phyloP scores from a whole-genome alignment of 805 yeast species.

The Brettanomyces bruxellensis region DNA sequence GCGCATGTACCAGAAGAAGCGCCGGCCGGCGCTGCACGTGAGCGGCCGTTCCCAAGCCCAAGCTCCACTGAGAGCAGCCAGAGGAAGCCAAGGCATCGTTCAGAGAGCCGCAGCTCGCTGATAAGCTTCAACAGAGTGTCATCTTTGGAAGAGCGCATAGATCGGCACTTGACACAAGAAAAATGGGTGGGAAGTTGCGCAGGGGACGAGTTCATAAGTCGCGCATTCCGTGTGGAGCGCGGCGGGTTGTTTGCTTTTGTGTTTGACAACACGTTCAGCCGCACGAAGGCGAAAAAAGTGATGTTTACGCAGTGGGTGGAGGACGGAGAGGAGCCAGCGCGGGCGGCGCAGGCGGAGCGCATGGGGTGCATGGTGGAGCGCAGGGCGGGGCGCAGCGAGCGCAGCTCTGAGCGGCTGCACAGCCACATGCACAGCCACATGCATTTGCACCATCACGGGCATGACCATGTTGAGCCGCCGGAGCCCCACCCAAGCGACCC shows the following conservation, averaged over 20 bases:
- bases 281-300: conserved; percentile 73
- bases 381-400: background rate
- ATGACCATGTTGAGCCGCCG: too few species aligned
- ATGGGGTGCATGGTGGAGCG: conserved; percentile 14
- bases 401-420: too few species aligned
- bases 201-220: conserved; percentile 56
- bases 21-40: background rate
- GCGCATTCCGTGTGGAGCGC: conserved; percentile 44
- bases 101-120: background rate
- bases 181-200: conserved; percentile 47
- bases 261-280: conserved; percentile 86
- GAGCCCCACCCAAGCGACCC: too few species aligned
- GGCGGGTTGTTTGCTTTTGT: conserved; percentile 81
- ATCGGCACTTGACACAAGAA: conserved; percentile 40
- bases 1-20: background rate
- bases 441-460: too few species aligned
- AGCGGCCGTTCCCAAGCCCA: too few species aligned
- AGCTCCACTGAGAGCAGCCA: too few species aligned
- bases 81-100: background rate
- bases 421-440: too few species aligned
- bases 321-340: background rate
- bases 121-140: background rate
- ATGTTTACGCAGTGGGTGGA: conserved; percentile 46
- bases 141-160: conserved; percentile 47
- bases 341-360: too few species aligned